Base-by-base conservation (phyloP, 306 rosid genomes). In the barrel medic (Medicago truncatula) region DNA sequence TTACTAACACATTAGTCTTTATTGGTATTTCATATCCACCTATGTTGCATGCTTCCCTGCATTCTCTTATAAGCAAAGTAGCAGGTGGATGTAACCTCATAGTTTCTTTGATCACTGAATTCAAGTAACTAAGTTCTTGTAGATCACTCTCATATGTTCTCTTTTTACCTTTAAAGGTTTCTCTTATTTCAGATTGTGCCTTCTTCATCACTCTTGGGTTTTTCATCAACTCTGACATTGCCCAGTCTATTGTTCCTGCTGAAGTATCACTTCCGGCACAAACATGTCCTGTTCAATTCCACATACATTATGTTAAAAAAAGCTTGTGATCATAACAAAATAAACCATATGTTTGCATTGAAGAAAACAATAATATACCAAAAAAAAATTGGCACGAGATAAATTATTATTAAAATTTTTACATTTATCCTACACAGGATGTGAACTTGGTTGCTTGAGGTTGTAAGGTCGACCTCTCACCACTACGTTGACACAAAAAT, bases 41-140 rank as follows among this genome's bases (percentile, higher is more conserved):
- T 9, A 57, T 57, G 14, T 57, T 57, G 36, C 63, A 57, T 3
- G 63, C n/a, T 56, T 81, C 79, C 10, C 76, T 71, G 59, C 85
- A 78, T 65, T 81, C 85, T 71, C 88, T 85, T 65, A 81, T 81
- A 1, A 81, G 70, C 49, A 85, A 12, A 14, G 83, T 70, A 71
- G 0, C 60, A 2, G 88, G 88, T 10, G 88, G 83, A 40, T 85
- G 85, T 43, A 85, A 57, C 67, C 88, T 78, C 12, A 81, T 3
- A 1, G 79, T 81, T 52, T 85, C 85, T 52, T 71, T 81, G 6
- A 85, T 75, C 20, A 81, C 83, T 4, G 8, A 65, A 15, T 85
- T 81, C 2, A 85, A 50, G 79, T 85, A 85, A 10, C 28, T 34
- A 2, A 85, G 74, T 36, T 58, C 13, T 8, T n/a, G 0, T 11